Base-by-base conservation (phyloP, 208 protist species). In the Crithidia sp. region DNA sequence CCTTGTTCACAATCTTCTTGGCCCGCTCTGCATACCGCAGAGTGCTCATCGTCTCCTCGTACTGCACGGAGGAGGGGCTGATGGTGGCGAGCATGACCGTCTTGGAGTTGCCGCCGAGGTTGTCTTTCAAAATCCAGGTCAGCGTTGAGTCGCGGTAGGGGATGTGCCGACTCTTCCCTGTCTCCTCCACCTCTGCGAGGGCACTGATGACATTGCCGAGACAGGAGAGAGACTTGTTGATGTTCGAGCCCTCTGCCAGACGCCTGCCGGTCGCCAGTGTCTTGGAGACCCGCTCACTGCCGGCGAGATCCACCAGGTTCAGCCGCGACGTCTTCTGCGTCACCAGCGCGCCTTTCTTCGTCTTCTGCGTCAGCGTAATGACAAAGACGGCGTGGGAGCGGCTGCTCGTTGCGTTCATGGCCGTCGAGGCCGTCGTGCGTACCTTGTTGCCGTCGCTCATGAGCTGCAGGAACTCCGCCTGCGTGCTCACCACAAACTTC, bases 61-160 rank as follows among this genome's bases (percentile, higher is more conserved):
- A 79, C 61, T 85, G 92, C 47, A 52, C 69, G 17, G 67, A 71
- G 7, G 87, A 80, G 2, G 93, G 91, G 28, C 88, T 71, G 44
- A 96, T 82, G 63, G 93, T 90, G n/a, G 85, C 90, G 16, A 98
- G 85, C 53, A 95, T 84, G 41, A 97, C 77, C 0, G 86, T 84
- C 53, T 85, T 86, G 12, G 55, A 83, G 43, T 76, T 67, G 59
- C 92, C 89, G 3, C 85, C 76, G 57, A 95, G 84, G 50, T 85
- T 86, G 28, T 73, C 76, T 62, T 92, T 93, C 0, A 99, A 86
- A 36, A 99, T 81, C 69, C 90, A 88, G 12, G 96, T 98, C 40
- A 99, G 90, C 79, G 95, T 98, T 7, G 84, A 94, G 57, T 98
- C 95, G 47, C 96, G 81, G 60, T 95, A 98, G 0, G 93, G 94